Percentiles rank a stretch among this genome's conserved stretches.
These are phyloP conservation scores for Fusarium sp. DNA, from an alignment of 2,329 filamentous ascomycete species.

Conservation along the genomic window DNA sequence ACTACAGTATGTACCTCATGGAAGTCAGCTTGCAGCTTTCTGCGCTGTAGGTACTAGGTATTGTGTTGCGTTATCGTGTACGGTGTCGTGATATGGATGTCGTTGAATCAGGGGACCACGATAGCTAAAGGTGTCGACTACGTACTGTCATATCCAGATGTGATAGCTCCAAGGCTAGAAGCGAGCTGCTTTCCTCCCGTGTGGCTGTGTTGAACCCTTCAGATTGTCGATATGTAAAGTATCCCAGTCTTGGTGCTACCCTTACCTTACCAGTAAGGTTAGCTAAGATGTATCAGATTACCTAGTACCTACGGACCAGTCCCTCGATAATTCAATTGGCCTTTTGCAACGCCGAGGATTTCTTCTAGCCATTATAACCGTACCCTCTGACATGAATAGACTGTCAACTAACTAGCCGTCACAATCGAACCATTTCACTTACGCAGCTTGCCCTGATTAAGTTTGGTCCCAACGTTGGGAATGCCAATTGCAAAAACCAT, in stretches of 20 bases:
- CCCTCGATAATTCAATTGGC: conserved; percentile 23
- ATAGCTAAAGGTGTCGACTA: neutral
- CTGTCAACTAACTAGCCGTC: conserved; percentile 19
- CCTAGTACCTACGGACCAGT: conserved; percentile 7
- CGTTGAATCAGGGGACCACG: neutral
- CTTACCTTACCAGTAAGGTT: neutral
- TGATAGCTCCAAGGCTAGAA: conserved; percentile 24
- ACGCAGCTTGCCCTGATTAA: conserved; percentile 38
- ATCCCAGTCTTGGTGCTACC: conserved; percentile 22
- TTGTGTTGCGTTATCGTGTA: neutral
- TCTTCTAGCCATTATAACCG: conserved; percentile 10
- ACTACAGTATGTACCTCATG: neutral
- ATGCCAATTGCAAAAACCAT: conserved; percentile 36
- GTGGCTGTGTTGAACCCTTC: conserved; percentile 36
- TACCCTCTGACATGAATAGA: conserved; percentile 15
- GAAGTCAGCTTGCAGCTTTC: neutral
- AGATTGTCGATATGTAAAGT: conserved; percentile 4
- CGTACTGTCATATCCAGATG: conserved; percentile 5
- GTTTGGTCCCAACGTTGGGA: conserved; percentile 34
- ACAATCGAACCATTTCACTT: conserved; percentile 43
- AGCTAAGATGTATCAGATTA: neutral
- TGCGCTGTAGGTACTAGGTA: neutral
- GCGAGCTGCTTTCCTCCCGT: conserved; percentile 19
- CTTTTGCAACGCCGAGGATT: conserved; percentile 5
- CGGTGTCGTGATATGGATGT: neutral